Conservation (phyloP, 768 basidiomycete genomes). For the Boletus tomentosulus region DNA sequence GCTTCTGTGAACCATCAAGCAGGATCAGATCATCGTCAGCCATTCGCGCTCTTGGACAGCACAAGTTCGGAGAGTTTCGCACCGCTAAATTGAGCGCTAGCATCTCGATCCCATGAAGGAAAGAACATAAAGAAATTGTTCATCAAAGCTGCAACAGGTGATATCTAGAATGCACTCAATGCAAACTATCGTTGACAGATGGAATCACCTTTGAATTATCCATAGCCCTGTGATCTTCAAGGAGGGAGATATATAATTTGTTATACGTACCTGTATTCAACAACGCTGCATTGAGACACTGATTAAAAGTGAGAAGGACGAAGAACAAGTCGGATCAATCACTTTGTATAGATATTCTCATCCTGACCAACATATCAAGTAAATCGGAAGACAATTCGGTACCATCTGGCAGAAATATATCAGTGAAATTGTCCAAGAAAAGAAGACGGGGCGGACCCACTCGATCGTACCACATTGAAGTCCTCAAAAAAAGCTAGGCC, state of each 20-base stretch:
- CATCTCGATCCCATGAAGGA: too few relatives aligned
- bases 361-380: neutral
- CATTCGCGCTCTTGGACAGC: too few relatives aligned
- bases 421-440: neutral
- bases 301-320: neutral
- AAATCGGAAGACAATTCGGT: neutral
- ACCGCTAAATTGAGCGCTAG: neutral
- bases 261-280: neutral
- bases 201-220: neutral
- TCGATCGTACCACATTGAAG: neutral
- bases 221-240: too few relatives aligned
- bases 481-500: slow-evolving; percentile 5
- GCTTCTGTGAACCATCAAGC: too few relatives aligned
- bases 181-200: neutral
- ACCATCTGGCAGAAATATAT: neutral
- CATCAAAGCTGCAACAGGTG: neutral
- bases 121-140: too few relatives aligned
- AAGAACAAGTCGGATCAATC: neutral
- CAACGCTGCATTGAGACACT: neutral
- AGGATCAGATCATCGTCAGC: too few relatives aligned
- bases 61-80: neutral
- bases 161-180: neutral
- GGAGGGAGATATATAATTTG: neutral
- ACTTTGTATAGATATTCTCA: neutral
- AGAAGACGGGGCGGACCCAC: neutral